Evolutionary conservation across 345 rosid species (phyloP).

Genomic region (Gossypium longicalyx): DNA sequence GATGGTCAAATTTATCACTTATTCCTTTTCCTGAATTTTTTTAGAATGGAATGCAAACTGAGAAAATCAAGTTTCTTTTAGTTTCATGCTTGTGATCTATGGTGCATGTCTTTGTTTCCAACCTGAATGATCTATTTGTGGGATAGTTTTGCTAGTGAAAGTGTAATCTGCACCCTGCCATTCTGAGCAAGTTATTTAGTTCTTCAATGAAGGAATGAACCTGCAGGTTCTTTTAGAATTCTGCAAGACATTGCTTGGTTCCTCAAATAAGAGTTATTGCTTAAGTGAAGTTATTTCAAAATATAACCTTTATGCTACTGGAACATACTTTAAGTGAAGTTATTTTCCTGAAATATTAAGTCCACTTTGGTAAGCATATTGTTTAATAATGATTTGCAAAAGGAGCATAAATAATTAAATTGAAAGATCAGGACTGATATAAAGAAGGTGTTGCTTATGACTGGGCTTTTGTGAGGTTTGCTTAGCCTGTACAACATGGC

Average conservation of each 20-base stretch:
- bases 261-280: no score
- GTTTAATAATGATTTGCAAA: background rate
- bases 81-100: background rate
- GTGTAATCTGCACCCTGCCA: background rate
- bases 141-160: background rate
- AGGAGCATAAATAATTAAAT: background rate
- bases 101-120: background rate
- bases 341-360: background rate
- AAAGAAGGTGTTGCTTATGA: background rate
- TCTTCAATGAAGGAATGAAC: background rate
- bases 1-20: background rate
- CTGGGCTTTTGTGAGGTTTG: background rate
- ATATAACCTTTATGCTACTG: background rate
- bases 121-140: background rate
- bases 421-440: background rate
- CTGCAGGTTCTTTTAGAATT: background rate
- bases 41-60: background rate
- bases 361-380: background rate
- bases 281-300: background rate
- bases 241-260: background rate
- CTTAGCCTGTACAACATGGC: background rate
- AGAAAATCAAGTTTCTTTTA: background rate
- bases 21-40: background rate
- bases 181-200: background rate
- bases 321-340: background rate